phyloP scores from a whole-genome alignment of 495 filamentous ascomycete genomes.

The Trichoderma asperelloides region DNA sequence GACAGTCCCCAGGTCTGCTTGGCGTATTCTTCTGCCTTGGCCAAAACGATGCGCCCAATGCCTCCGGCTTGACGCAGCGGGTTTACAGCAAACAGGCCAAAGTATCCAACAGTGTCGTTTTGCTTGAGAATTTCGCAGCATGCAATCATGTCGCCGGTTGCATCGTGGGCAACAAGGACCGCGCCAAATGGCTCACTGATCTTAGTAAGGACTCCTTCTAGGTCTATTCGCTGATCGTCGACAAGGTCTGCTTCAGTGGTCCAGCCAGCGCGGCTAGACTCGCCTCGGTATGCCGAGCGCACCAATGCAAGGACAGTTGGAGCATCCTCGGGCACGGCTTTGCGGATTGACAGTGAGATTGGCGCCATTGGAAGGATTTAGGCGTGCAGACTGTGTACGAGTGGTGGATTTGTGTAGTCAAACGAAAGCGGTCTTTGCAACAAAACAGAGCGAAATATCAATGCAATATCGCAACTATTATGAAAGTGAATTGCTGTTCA shows the following conservation, averaged over 20 bases:
- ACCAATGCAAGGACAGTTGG: slow-evolving; percentile 19
- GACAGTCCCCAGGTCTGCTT: slow-evolving; percentile 21
- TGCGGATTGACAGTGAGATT: slow-evolving; percentile 13
- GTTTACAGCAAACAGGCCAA: slow-evolving; percentile 36
- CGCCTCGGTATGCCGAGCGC: slow-evolving; percentile 34
- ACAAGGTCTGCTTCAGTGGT: slow-evolving; percentile 29
- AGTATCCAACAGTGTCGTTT: slow-evolving; percentile 19
- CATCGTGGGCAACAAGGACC: slow-evolving; percentile 26
- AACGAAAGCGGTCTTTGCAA: too few species aligned
- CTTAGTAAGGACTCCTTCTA: slow-evolving; percentile 23
- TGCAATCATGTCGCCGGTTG: slow-evolving; percentile 16
- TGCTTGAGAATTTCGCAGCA: slow-evolving; percentile 26
- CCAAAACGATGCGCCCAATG: slow-evolving; percentile 30
- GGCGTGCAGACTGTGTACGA: not conserved
- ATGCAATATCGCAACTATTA: not conserved
- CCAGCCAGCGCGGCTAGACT: slow-evolving; percentile 30
- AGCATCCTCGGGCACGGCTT: not conserved
- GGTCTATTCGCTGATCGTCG: slow-evolving; percentile 22
- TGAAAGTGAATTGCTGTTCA: not conserved
- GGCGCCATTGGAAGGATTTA: not conserved
- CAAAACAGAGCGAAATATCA: not conserved
- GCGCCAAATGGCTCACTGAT: slow-evolving; percentile 30
- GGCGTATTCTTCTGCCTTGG: slow-evolving; percentile 32
- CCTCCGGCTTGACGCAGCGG: slow-evolving; percentile 28
- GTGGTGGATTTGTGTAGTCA: not conserved